Conservation (phyloP, 768 basidiomycete species). For the Auriscalpium orientale region DNA sequence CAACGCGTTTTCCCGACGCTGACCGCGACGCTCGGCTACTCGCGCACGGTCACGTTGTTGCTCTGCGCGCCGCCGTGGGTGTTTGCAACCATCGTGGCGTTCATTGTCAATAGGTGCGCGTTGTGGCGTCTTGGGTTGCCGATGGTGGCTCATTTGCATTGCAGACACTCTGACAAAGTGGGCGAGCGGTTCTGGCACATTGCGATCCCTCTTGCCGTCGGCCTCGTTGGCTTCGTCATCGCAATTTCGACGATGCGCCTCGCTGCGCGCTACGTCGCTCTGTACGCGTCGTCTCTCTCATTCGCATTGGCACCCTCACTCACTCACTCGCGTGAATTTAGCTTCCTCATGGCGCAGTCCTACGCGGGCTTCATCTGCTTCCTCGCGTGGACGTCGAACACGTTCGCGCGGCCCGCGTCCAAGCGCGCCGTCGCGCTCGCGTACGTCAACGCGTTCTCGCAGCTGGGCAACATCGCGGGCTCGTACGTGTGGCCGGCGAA, state of each 20-base stretch:
- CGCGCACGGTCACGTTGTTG: slow-evolving; percentile 55
- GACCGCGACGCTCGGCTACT: slow-evolving; percentile 62
- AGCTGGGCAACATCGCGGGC: slow-evolving; percentile 79
- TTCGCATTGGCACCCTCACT: neutral
- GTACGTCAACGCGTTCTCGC: slow-evolving; percentile 72
- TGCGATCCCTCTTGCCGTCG: slow-evolving; percentile 40
- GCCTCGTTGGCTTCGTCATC: slow-evolving; percentile 62
- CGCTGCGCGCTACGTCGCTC: slow-evolving; percentile 54
- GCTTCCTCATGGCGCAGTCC: slow-evolving; percentile 72
- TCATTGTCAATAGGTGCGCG: slow-evolving; percentile 41
- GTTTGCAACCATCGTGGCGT: slow-evolving; percentile 51
- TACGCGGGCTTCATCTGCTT: slow-evolving; percentile 69
- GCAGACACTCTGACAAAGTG: slow-evolving; percentile 60
- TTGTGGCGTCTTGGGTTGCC: neutral
- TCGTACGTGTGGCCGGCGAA: slow-evolving; percentile 64
- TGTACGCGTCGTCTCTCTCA: slow-evolving; percentile 28
- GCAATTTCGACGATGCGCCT: slow-evolving; percentile 57
- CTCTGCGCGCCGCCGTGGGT: slow-evolving; percentile 77
- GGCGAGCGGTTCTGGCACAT: slow-evolving; percentile 72
- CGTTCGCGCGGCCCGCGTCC: slow-evolving; percentile 71
- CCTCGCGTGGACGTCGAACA: slow-evolving; percentile 44
- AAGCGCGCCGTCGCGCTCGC: slow-evolving; percentile 87
- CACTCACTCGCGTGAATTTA: slow-evolving; percentile 17
- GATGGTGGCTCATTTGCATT: neutral
- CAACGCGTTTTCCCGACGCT: slow-evolving; percentile 79